Evolutionary conservation across 106 monocot genomes (phyloP), one percentile per base, ranked within the genome.

Genomic region (Dioscorea zingiberensis): DNA sequence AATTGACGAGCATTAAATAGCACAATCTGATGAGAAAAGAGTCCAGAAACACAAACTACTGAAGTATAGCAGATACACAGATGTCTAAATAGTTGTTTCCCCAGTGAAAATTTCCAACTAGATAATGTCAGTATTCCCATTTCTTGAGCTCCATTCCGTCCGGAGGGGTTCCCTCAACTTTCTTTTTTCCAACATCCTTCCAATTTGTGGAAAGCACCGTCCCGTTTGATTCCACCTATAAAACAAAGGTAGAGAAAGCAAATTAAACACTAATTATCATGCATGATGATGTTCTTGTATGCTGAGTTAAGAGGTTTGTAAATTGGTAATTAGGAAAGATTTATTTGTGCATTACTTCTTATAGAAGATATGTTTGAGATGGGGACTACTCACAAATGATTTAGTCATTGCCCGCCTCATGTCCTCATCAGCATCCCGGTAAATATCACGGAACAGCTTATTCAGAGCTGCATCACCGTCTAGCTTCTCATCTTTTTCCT

Each of bases 401-500:
- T 97, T 97, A 32, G 60, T 76, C 91, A 97, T 97, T 45, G 95
- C 95, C 2, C 95, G 75, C 55, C 91, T 78, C n/a, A 74, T 86
- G 60, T 97, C 95, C 56, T 97, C 95, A 68, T 97, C 95, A 48
- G 88, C 95, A 80, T 91, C 79, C 44, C 48, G 45, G 62, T 91
- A 97, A 51, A 97, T 97, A 48, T 91, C 95, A 32, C 83, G 77
- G 83, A 97, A 97, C 19, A 91, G 72, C 53, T 97, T 97, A 81
- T 85, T 91, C 70, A 97, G 65, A 21, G 88, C 95, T 13, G 95
- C 95, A 70, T 97, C 95, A 32, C 95, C 95, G 11, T 91, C 91
- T 18, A 97, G 72, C 60, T 97, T 97, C 72, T 97, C 91, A 0
- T 97, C 95, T 63, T 88, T 97, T 74, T 97, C 95, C 95, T 97